Percentiles rank a stretch among this genome's conserved stretches.
Conservation (phyloP, 2,329 filamentous ascomycete genomes). For the Drechmeria coniospora region DNA sequence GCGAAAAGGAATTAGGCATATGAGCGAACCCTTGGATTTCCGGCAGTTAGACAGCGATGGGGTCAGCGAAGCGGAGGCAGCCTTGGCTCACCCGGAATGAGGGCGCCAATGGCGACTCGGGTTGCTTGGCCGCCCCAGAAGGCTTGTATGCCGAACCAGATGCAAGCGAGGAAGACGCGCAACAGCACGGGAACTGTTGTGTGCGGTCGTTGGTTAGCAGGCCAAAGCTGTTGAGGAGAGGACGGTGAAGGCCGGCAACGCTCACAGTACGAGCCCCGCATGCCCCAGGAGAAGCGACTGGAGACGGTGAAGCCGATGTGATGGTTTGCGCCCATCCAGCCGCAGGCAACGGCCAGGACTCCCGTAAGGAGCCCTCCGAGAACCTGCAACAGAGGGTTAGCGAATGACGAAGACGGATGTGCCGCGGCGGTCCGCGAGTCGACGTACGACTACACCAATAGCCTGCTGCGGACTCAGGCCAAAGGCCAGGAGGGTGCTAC, state of each 20-base stretch:
- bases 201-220: too few relatives aligned
- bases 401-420: neutral
- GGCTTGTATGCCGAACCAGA: constrained; percentile 15
- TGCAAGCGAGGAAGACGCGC: constrained; percentile 11
- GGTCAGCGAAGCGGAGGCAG: too few relatives aligned
- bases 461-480: constrained; percentile 13
- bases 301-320: constrained; percentile 13
- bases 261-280: constrained; percentile 26
- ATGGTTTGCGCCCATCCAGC: constrained; percentile 11
- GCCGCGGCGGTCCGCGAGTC: too few relatives aligned
- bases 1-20: constrained; percentile 10
- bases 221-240: neutral
- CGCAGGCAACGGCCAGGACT: constrained; percentile 7
- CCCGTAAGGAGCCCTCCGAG: constrained; percentile 8
- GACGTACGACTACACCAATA: constrained; percentile 9
- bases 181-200: constrained; percentile 11
- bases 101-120: constrained; percentile 11
- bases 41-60: too few relatives aligned
- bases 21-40: constrained; percentile 8
- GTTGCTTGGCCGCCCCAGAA: constrained; percentile 15
- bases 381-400: constrained; percentile 2
- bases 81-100: constrained; percentile 14
- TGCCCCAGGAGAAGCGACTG: constrained; percentile 29
- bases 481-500: constrained; percentile 11
- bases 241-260: neutral